Evolutionary conservation across 106 monocot species (phyloP), one percentile per base, ranked within the genome.

Genomic region (Triglochin maritima): DNA sequence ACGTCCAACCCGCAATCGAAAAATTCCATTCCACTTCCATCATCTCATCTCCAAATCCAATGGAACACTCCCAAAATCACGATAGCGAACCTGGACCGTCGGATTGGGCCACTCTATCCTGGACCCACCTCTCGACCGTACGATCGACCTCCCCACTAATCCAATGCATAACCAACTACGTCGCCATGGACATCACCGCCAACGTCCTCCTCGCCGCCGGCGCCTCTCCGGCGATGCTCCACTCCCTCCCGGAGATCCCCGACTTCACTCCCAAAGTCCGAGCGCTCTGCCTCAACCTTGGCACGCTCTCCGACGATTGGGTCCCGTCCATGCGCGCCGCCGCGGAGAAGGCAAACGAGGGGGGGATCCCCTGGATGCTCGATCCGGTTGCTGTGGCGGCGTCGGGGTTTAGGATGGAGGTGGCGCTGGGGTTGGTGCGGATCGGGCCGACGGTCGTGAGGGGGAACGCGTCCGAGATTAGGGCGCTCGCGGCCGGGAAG

Each of bases 141-240:
- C 82, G 94, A 7, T 17, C 65, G 2, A 80, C 82, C 2, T 60
- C 84, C 2, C 89, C 89, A 3, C 77, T 94, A 15, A 76, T 94
- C 53, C 94, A 94, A 66, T 94, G 89, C 80, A 89, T 94, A 68
- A 89, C 94, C 65, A 94, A 94, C 78, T 68, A 84, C 49, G 90
- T 94, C 45, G 89, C 94, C 75, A 94, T 94, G 94, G 94, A 94
- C 65, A 47, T 94, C 17, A 74, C 76, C 15, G 94, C 94, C 64
- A 94, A 94, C 83, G 65, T 56, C n/a, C 84, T 94, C 66, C 84
- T 94, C 63, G 86, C 94, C 50, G 76, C 79, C 17, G 90, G 89
- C 12, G 89, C 94, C 12, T 95, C 94, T 0, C 94, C 94, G 5
- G 94, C 94, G 10, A 95, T 95, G 94, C 57, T 95, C 67, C 90